Evolutionary conservation across 106 monocot species (phyloP).

Genomic region (Platanthera guangdongensis): DNA sequence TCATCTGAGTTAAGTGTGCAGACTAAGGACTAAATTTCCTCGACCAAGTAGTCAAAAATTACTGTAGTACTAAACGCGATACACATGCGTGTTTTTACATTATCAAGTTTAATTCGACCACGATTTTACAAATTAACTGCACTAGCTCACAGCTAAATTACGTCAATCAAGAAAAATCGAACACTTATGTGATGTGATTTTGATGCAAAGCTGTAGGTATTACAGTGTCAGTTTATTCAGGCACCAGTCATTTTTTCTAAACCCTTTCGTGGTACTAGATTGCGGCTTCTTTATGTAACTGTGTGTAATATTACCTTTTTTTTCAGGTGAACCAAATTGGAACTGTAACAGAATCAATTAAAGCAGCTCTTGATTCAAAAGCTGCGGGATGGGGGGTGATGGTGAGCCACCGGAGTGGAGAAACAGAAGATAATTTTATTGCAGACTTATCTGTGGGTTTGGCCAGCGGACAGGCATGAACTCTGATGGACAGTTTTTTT

Average conservation of each 20-base stretch:
- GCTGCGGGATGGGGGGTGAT: slow-evolving; percentile 99
- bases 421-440: slow-evolving; percentile 97
- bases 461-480: slow-evolving; percentile 80
- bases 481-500: not conserved
- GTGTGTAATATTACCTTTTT: not conserved
- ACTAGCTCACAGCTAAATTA: no score
- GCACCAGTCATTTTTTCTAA: not conserved
- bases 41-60: not conserved
- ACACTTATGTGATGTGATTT: not conserved
- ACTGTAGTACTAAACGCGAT: not conserved
- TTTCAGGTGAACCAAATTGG: slow-evolving; percentile 95
- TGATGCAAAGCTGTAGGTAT: not conserved
- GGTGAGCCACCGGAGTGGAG: slow-evolving; percentile 99
- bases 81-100: not conserved
- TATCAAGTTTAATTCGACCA: no score
- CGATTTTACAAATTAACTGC: no score
- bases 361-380: slow-evolving; percentile 93
- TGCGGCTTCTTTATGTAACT: not conserved
- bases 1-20: not conserved
- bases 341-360: slow-evolving; percentile 82
- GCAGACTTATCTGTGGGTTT: slow-evolving; percentile 94
- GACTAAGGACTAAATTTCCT: not conserved
- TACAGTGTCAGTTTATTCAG: not conserved
- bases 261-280: no score
- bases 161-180: no score